A percentile compares a stretch with the other conserved stretches of the same genome.
These are phyloP conservation scores for Ceratocystis smalleyi DNA, from an alignment of 2,329 filamentous ascomycete species.

Conservation along the genomic window DNA sequence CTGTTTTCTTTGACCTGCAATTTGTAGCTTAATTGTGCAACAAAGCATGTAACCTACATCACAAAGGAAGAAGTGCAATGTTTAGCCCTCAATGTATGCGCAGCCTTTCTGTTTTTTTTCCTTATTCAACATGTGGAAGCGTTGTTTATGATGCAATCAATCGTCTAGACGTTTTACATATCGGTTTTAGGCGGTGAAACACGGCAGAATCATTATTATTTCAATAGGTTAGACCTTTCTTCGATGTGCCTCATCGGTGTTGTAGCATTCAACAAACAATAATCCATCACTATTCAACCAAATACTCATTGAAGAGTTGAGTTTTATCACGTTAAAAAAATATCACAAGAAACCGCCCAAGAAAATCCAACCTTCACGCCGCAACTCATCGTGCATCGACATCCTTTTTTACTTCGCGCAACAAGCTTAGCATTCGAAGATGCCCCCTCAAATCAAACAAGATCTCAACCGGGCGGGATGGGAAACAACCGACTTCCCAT, in stretches of 20 bases:
- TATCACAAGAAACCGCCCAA: too few relatives aligned
- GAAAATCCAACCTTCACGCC: not conserved
- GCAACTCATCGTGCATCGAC: not conserved
- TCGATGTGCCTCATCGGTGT: not conserved
- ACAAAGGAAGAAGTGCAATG: too few relatives aligned
- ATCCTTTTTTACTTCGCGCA: not conserved
- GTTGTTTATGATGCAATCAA: constrained; percentile 1
- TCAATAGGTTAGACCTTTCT: not conserved
- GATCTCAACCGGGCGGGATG: constrained; percentile 90
- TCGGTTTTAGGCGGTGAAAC: constrained; percentile 9
- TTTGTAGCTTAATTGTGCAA: not conserved
- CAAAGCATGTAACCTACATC: too few relatives aligned
- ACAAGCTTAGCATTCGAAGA: constrained; percentile 23
- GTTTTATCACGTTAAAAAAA: too few relatives aligned
- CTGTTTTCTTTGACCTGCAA: not conserved
- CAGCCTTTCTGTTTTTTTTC: too few relatives aligned
- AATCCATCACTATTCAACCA: not conserved
- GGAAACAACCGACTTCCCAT: constrained; percentile 85
- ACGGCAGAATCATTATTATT: constrained; percentile 10
- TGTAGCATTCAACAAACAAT: too few relatives aligned
- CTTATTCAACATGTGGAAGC: too few relatives aligned
- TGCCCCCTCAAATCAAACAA: constrained; percentile 89
- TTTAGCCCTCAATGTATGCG: too few relatives aligned
- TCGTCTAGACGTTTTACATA: not conserved
- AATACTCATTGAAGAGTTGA: not conserved